These are phyloP conservation scores for Ophiostoma sp. DNA, from an alignment of 2,329 filamentous ascomycete species.

Conservation along the genomic window DNA sequence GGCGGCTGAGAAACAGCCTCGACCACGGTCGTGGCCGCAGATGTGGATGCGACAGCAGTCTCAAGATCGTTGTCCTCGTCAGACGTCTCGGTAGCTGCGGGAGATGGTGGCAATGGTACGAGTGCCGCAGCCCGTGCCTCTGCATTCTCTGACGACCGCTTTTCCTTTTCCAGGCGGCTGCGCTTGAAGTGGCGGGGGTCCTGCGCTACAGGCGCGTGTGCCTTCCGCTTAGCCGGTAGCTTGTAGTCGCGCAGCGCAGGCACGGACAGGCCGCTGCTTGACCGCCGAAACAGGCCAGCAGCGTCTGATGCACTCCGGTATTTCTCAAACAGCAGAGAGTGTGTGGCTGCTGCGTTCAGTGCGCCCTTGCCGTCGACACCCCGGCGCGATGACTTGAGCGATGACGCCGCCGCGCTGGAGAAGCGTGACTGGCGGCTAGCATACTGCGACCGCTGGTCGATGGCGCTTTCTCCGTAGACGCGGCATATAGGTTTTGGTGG, in stretches of 20 bases:
- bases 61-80: slow-evolving; percentile 20
- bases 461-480: slow-evolving; percentile 11
- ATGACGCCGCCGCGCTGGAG: slow-evolving; percentile 22
- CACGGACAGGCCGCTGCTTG: neutral
- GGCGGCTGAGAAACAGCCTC: neutral
- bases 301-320: slow-evolving; percentile 11
- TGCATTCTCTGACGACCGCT: slow-evolving; percentile 10
- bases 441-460: slow-evolving; percentile 2
- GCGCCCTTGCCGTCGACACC: slow-evolving; percentile 14
- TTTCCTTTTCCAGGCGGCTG: slow-evolving; percentile 19
- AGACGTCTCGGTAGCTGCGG: slow-evolving; percentile 24
- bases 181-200: slow-evolving; percentile 22
- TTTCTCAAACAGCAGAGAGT: slow-evolving; percentile 20
- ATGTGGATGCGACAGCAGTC: neutral
- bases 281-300: neutral
- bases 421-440: slow-evolving; percentile 20
- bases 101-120: slow-evolving; percentile 26
- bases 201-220: neutral
- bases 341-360: slow-evolving; percentile 21
- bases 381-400: slow-evolving; percentile 23
- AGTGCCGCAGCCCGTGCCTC: slow-evolving; percentile 16
- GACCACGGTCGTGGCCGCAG: neutral
- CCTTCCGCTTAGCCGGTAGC: slow-evolving; percentile 24
- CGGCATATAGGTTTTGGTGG: slow-evolving; percentile 16
- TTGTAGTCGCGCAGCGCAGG: slow-evolving; percentile 16